Conservation (phyloP, 495 filamentous ascomycete genomes). For the Daldinia bambusicola region DNA sequence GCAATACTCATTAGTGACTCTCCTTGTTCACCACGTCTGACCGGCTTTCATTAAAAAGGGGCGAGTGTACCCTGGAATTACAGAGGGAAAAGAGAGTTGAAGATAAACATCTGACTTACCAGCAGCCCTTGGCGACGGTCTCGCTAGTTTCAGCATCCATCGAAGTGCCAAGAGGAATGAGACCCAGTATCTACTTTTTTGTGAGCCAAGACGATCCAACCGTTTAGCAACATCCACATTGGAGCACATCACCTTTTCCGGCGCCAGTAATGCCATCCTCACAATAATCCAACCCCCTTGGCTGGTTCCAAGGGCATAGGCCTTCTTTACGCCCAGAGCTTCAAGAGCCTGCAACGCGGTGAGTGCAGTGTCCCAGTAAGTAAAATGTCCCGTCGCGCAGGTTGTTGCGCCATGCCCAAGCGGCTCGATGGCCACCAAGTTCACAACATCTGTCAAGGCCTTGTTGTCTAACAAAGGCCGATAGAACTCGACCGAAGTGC, state of each 20-base stretch:
- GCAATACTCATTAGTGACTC: neutral
- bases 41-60: neutral
- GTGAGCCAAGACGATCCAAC: slow-evolving; percentile 7
- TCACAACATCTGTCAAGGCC: slow-evolving; percentile 56
- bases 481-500: slow-evolving; percentile 64
- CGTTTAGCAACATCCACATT: neutral
- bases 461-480: slow-evolving; percentile 59
- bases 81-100: neutral
- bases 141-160: slow-evolving; percentile 69
- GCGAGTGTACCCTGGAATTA: neutral
- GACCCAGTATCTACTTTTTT: slow-evolving; percentile 61
- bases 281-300: slow-evolving; percentile 72
- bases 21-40: neutral
- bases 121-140: slow-evolving; percentile 63
- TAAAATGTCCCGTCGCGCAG: slow-evolving; percentile 58
- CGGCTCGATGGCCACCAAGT: slow-evolving; percentile 66
- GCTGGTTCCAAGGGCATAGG: slow-evolving; percentile 68
- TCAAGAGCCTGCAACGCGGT: slow-evolving; percentile 60
- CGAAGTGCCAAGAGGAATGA: slow-evolving; percentile 70
- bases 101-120: slow-evolving; percentile 47
- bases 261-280: slow-evolving; percentile 68
- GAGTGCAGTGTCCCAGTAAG: slow-evolving; percentile 66
- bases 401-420: slow-evolving; percentile 65
- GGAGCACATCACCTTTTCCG: slow-evolving; percentile 56
- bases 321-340: slow-evolving; percentile 63